Evolutionary conservation across 768 basidiomycete genomes (phyloP), one percentile per base, ranked within the genome.

Genomic region (Boletus fagicola): DNA sequence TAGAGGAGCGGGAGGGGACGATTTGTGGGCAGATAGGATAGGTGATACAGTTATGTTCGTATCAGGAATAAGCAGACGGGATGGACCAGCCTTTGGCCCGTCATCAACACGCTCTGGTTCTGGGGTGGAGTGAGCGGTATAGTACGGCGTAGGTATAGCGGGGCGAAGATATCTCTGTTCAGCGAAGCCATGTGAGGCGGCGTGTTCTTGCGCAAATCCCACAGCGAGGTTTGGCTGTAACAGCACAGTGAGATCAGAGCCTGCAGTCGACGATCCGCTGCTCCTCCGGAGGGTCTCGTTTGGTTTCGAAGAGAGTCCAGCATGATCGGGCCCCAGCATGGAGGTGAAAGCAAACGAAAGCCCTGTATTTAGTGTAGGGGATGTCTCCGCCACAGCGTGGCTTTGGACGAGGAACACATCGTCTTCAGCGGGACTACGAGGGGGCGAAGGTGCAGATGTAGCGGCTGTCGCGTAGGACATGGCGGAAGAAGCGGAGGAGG

Each of bases 71-170:
- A 67, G 69, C 20, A 71, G 62, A 51, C 65, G 62, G 55, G 69
- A 69, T 33, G 69, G 67, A 36, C 67, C 69, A 57, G 67, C 61
- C 59, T 51, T 64, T 55, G 58, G 60, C 43, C 48, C 57, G 54
- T 59, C 58, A 43, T 61, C 45, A 24, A 42, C 49, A 24, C 44
- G 46, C 24, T 62, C 60, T 49, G 73, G 64, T 49, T 72, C 69
- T 16, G 71, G 71, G 18, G 71, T 67, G 24, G 72, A 67, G 20
- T 65, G 62, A 30, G 71, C 71, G 26, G 71, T 72, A 33, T 71
- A 72, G 51, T 74, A 74, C 10, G 72, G 70, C 42, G 71, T 74
- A 31, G 63, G 61, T 48, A 59, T 46, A 30, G 65, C 53, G 46
- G 65, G 59, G 58, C 62, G 64, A 53, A 54, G 58, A 56, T 65